These are phyloP conservation scores for Dillenia turbinata DNA, from an alignment of 164 flowering plant genomes.

Conservation along the genomic window DNA sequence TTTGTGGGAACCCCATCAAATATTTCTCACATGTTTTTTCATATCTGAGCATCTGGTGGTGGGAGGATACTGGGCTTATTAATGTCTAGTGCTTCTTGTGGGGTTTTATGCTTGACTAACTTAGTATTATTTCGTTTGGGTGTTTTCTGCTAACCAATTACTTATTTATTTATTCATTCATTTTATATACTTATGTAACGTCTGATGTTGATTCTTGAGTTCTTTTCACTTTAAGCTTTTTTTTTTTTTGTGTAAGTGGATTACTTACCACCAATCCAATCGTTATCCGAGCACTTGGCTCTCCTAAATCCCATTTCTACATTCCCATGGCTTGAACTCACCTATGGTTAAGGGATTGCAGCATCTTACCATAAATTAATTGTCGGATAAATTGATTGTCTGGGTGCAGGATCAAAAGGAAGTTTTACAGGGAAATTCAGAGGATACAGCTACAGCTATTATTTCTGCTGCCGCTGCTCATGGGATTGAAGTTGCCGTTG, in stretches of 20 bases:
- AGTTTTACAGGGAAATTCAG: constrained; percentile 45
- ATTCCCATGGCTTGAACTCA: neutral
- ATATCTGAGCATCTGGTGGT: too few species aligned
- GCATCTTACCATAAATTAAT: too few species aligned
- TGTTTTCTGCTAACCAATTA: too few species aligned
- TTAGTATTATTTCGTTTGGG: too few species aligned
- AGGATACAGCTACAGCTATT: constrained; percentile 21
- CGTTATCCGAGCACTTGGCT: neutral
- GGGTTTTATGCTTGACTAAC: too few species aligned
- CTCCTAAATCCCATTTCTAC: neutral
- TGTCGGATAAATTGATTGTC: neutral
- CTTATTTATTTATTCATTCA: too few species aligned
- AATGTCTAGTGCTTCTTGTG: too few species aligned
- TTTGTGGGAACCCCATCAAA: too few species aligned
- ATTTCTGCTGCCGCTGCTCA: constrained; percentile 36
- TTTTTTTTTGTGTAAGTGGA: neutral
- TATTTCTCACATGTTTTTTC: too few species aligned
- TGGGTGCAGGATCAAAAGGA: constrained; percentile 57
- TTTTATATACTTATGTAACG: too few species aligned
- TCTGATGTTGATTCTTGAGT: neutral
- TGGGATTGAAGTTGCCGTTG: constrained; percentile 77
- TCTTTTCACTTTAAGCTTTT: neutral
- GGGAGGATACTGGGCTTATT: too few species aligned
- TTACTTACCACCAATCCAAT: neutral
- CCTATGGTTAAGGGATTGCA: constrained; percentile 1